phyloP scores from a whole-genome alignment of 129 eudicot species.

The Flaveria trinervia region DNA sequence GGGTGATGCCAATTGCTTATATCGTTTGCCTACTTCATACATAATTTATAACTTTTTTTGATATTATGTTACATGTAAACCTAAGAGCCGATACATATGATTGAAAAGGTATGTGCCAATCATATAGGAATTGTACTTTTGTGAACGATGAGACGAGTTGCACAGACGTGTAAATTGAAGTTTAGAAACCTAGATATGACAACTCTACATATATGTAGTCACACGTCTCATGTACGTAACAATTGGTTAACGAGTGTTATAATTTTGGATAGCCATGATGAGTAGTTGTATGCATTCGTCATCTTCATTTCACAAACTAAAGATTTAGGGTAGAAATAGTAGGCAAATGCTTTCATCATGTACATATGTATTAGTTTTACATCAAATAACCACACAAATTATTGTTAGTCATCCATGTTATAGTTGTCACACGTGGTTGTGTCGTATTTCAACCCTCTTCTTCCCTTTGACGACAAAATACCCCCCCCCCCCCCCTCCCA shows the following conservation, averaged over 20 bases:
- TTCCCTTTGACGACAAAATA: conserved; percentile 15
- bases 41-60: not conserved
- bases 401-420: conserved; percentile 38
- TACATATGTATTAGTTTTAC: conserved; percentile 27
- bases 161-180: not conserved
- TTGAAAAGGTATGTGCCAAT: not conserved
- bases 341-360: conserved; percentile 31
- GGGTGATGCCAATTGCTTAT: conserved; percentile 5
- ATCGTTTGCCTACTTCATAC: not conserved
- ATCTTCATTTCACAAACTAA: conserved; percentile 20
- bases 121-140: not conserved
- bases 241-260: not conserved
- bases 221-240: not conserved
- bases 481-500: not conserved
- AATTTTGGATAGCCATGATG: conserved; percentile 2
- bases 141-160: not conserved
- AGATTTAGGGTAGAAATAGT: conserved; percentile 31
- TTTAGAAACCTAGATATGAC: conserved; percentile 4
- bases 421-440: conserved; percentile 31
- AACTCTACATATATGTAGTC: not conserved
- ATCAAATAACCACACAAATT: conserved; percentile 19
- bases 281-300: conserved; percentile 22
- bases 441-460: conserved; percentile 20
- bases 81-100: not conserved
- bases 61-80: not conserved